Conservation (phyloP, 768 basidiomycete species). For the Lentinula sp. region DNA sequence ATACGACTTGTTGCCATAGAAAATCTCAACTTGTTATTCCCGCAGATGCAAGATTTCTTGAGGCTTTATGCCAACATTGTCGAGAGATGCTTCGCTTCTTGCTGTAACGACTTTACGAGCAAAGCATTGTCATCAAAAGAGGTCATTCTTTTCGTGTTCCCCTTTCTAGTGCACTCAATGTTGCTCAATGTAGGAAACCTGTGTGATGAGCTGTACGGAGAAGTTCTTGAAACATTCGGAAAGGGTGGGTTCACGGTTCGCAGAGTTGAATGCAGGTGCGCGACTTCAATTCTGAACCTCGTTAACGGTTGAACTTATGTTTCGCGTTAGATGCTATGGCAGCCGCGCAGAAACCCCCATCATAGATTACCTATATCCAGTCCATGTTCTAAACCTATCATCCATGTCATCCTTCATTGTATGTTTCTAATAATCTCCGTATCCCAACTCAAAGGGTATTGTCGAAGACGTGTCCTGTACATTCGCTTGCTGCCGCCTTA, state of each 20-base stretch:
- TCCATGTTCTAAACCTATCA: not conserved
- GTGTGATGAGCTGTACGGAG: conserved; percentile 91
- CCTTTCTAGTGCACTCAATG: conserved; percentile 1
- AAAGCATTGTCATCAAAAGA: conserved; percentile 92
- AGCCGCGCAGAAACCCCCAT: conserved; percentile 1
- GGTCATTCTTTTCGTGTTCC: conserved; percentile 34
- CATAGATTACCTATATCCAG: not conserved
- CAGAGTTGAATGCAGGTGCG: conserved; percentile 88
- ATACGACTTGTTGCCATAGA: not conserved
- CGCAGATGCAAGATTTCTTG: conserved; percentile 98
- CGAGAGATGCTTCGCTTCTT: conserved; percentile 93
- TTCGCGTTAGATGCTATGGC: not conserved
- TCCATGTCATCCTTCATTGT: not conserved
- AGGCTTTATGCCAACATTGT: conserved; percentile 91
- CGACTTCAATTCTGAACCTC: conserved; percentile 4
- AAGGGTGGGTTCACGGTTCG: conserved; percentile 86
- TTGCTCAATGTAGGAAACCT: conserved; percentile 58
- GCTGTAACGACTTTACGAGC: conserved; percentile 95
- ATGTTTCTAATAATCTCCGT: not conserved
- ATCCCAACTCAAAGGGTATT: not conserved
- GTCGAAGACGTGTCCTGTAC: too few species aligned
- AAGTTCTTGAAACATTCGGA: conserved; percentile 98
- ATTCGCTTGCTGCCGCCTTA: too few species aligned
- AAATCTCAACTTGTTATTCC: not conserved
- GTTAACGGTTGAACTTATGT: not conserved